Evolutionary conservation across 2,329 filamentous ascomycete species (phyloP).

Genomic region (Cadophora luteo-olivacea): DNA sequence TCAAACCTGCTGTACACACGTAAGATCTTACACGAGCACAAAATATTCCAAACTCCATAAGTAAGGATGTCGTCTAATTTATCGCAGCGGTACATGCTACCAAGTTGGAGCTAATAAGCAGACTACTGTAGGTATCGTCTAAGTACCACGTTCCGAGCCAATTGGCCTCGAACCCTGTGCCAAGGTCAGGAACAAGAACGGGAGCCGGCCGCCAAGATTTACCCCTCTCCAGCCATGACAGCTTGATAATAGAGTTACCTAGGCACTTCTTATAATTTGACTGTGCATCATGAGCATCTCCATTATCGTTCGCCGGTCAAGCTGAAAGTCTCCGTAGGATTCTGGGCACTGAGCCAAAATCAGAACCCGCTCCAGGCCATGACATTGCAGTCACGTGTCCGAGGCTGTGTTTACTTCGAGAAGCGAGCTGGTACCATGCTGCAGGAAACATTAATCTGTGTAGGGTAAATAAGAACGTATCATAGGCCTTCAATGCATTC

Average conservation of each 20-base stretch:
- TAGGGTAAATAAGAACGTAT: too few relatives aligned
- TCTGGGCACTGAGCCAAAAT: too few relatives aligned
- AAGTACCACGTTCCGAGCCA: background rate
- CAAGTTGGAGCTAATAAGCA: background rate
- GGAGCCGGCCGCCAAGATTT: background rate
- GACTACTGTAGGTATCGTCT: too few relatives aligned
- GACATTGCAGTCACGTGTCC: too few relatives aligned
- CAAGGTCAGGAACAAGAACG: conserved; percentile 1
- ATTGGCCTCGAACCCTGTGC: background rate
- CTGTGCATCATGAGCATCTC: too few relatives aligned
- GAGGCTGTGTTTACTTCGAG: too few relatives aligned
- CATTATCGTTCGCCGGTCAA: background rate
- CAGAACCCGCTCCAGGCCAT: too few relatives aligned
- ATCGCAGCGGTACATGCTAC: background rate
- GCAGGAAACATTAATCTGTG: too few relatives aligned
- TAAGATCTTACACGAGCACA: background rate
- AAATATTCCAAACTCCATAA: background rate
- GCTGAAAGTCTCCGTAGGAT: too few relatives aligned
- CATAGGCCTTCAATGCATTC: too few relatives aligned
- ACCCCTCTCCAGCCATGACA: background rate
- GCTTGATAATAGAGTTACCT: background rate
- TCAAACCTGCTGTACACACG: background rate
- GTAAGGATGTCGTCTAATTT: background rate
- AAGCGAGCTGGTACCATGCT: too few relatives aligned
- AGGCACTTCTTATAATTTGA: background rate